Evolutionary conservation across 140 eudicot species (phyloP).

Genomic region (Flaveria floridana): DNA sequence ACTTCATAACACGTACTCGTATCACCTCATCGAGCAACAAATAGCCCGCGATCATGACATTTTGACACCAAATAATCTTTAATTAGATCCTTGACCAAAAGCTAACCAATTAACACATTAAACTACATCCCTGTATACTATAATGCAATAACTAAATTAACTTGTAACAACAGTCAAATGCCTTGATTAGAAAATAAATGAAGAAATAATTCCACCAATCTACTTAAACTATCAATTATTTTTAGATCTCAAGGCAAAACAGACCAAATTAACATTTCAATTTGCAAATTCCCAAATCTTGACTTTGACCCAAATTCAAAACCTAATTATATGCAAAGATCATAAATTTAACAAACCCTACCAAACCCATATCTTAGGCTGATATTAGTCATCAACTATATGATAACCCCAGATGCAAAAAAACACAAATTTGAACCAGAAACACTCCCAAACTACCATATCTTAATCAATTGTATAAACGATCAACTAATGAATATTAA

Average conservation of each 20-base stretch:
- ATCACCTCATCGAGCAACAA: constrained; percentile 12
- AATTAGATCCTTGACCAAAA: background rate
- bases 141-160: constrained; percentile 10
- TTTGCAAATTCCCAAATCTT: background rate
- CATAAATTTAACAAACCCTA: constrained; percentile 2
- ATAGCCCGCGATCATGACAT: background rate
- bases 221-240: background rate
- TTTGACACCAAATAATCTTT: background rate
- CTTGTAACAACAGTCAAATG: background rate
- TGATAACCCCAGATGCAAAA: constrained; percentile 21
- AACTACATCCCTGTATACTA: constrained; percentile 1
- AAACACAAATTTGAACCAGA: constrained; percentile 17
- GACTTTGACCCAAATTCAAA: constrained; percentile 25
- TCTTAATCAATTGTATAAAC: background rate
- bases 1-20: background rate
- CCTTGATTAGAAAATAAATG: background rate
- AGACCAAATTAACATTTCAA: constrained; percentile 3
- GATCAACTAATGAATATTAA: background rate
- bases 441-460: background rate
- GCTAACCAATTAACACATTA: background rate
- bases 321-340: constrained; percentile 18
- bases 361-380: background rate
- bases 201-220: background rate
- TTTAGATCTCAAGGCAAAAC: background rate
- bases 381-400: background rate